phyloP scores from a whole-genome alignment of 805 yeast genomes.

The Kuraishia cidri region DNA sequence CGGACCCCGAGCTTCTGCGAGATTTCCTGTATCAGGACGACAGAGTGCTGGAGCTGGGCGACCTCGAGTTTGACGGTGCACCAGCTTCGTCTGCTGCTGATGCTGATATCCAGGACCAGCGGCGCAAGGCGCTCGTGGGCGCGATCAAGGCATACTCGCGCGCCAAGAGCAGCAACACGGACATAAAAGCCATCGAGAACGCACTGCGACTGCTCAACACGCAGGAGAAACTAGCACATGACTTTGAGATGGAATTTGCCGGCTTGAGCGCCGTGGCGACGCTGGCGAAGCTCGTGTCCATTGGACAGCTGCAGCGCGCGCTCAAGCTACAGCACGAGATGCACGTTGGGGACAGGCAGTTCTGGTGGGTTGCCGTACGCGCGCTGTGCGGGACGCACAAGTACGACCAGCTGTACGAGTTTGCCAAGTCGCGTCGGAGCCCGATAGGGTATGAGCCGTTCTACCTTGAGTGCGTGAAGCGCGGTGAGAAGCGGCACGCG shows the following conservation, averaged over 20 bases:
- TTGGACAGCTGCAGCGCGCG: conserved; percentile 43
- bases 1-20: conserved; percentile 28
- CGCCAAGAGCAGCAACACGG: conserved; percentile 20
- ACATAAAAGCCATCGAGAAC: conserved; percentile 31
- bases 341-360: conserved; percentile 47
- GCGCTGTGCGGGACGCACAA: conserved; percentile 35
- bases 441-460: conserved; percentile 69
- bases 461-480: conserved; percentile 39
- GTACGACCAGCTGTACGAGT: conserved; percentile 47
- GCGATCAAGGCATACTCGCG: conserved; percentile 20
- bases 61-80: conserved; percentile 5
- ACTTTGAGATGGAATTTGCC: conserved; percentile 27
- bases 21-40: conserved; percentile 64
- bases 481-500: conserved; percentile 53
- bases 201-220: conserved; percentile 30
- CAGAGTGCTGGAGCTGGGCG: conserved; percentile 27
- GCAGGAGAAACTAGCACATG: conserved; percentile 35
- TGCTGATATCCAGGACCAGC: conserved; percentile 12
- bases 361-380: conserved; percentile 43
- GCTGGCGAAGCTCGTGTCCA: conserved; percentile 29
- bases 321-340: conserved; percentile 39
- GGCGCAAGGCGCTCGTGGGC: conserved; percentile 15
- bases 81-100: conserved; percentile 8
- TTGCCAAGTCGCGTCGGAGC: conserved; percentile 43
- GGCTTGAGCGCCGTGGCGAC: conserved; percentile 40